Percentiles rank a stretch among this genome's conserved stretches.
Conservation (phyloP, 164 flowering plant genomes). For the Santalum album region DNA sequence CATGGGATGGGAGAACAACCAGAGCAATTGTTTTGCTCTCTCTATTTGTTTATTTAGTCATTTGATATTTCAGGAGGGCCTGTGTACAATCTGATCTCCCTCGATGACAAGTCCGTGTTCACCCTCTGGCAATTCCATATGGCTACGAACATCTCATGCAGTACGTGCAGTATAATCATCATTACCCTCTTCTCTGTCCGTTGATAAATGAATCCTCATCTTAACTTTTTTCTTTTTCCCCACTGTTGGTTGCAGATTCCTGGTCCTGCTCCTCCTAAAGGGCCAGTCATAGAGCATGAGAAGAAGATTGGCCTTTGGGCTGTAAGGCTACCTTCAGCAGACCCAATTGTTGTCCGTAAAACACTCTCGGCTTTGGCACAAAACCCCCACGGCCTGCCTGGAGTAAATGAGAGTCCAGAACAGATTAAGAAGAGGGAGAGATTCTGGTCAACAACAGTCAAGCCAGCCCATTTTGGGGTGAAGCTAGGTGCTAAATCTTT, state of each 20-base stretch:
- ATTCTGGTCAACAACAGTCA: slow-evolving; percentile 69
- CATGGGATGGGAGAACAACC: no score
- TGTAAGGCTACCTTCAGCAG: slow-evolving; percentile 79
- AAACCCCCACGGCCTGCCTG: slow-evolving; percentile 69
- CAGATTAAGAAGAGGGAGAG: slow-evolving; percentile 34
- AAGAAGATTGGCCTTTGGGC: slow-evolving; percentile 76
- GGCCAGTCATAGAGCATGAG: slow-evolving; percentile 56
- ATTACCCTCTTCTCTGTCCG: no score
- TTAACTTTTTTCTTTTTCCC: neutral
- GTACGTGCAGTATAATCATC: no score
- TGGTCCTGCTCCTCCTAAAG: slow-evolving; percentile 67
- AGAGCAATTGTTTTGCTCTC: no score
- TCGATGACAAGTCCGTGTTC: no score
- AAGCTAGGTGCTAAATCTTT: slow-evolving; percentile 59
- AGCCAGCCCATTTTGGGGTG: slow-evolving; percentile 88
- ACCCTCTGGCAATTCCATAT: no score
- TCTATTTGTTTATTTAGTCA: no score
- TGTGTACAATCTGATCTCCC: no score
- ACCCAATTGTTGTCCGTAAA: slow-evolving; percentile 71
- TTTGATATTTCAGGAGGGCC: no score
- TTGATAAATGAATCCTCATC: neutral
- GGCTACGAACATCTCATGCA: no score
- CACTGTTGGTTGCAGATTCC: slow-evolving; percentile 58
- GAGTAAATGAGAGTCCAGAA: slow-evolving; percentile 52
- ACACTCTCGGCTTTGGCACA: slow-evolving; percentile 51